These are phyloP conservation scores for Poa annua DNA, from an alignment of 176 grass and related monocot genomes.

Conservation along the genomic window DNA sequence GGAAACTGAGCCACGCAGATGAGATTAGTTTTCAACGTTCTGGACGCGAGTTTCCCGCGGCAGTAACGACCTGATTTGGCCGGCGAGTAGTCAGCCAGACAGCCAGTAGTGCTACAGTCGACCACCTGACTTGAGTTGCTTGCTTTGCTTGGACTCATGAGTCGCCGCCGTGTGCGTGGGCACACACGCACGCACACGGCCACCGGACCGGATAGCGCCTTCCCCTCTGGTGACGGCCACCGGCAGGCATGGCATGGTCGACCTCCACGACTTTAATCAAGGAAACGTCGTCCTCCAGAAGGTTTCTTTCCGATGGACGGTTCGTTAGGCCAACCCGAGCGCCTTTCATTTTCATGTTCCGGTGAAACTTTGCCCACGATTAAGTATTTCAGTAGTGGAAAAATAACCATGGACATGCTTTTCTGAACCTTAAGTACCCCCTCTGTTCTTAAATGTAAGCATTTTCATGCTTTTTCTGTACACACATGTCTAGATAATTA, in stretches of 20 bases:
- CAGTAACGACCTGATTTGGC: background rate
- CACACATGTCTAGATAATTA: too few relatives aligned
- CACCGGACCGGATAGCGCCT: slow-evolving; percentile 5
- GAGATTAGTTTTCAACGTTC: background rate
- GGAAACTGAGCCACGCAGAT: background rate
- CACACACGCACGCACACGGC: background rate
- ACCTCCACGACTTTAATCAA: background rate
- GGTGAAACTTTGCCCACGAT: too few relatives aligned
- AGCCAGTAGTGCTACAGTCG: background rate
- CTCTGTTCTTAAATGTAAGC: too few relatives aligned
- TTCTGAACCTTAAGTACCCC: too few relatives aligned
- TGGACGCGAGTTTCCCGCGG: slow-evolving; percentile 15
- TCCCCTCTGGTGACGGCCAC: background rate
- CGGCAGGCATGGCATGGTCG: background rate
- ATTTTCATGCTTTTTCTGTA: too few relatives aligned
- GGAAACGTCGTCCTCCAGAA: background rate
- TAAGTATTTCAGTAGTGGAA: too few relatives aligned
- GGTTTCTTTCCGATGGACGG: background rate
- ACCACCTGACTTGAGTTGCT: background rate
- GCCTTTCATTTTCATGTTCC: background rate
- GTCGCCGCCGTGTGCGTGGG: background rate
- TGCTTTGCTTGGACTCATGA: background rate
- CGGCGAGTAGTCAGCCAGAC: background rate
- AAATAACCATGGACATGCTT: too few relatives aligned
- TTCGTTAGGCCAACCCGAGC: background rate